Evolutionary conservation across 2,329 filamentous ascomycete species (phyloP), one percentile per base, ranked within the genome.

Genomic region (Fusarium albidum): DNA sequence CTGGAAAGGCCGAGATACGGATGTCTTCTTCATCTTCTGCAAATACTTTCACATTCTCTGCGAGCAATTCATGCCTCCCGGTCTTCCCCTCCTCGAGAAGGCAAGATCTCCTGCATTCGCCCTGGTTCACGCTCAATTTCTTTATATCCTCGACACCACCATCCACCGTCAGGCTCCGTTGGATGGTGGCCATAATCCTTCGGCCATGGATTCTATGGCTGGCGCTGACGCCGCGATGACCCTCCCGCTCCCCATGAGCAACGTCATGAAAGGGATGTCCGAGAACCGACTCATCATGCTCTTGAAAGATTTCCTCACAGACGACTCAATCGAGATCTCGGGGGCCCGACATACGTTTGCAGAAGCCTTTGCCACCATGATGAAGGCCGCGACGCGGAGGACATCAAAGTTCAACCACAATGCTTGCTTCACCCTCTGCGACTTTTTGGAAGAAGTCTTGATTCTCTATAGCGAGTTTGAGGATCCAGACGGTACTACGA

Each of bases 21-120:
- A 96, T 68, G 78, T 97, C 28, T 91, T 96, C 69, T 96, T 94
- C 74, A 89, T 96, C 37, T 97, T 97, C 68, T 85, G 87, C 75
- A 96, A 96, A 73, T 88, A 95, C 69, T 96, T 90, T 65, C 90
- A 94, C 71, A 82, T 94, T 15, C 79, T 97, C 4, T 82, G 88
- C 5, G 85, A 90, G 33, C 90, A 95, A 54, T 89, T 90, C 61
- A 78, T 90, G 63, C 86, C 88, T 0, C 64, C 74, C 1, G 77
- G 76, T 5, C 68, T 86, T 26, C 77, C 83, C 3, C 70, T 85
- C 13, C 65, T 74, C 1, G 81, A 85, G 51, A 85, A 83, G 65
- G 82, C 81, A 6, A 79, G 89, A 41, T 86, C 89, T 1, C 93
- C 93, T 6, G 92, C 87, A 1, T 85, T 96, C 66, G 82, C 94